These are phyloP conservation scores for Diplodia intermedia DNA, from an alignment of 2,329 filamentous ascomycete genomes.

Conservation along the genomic window DNA sequence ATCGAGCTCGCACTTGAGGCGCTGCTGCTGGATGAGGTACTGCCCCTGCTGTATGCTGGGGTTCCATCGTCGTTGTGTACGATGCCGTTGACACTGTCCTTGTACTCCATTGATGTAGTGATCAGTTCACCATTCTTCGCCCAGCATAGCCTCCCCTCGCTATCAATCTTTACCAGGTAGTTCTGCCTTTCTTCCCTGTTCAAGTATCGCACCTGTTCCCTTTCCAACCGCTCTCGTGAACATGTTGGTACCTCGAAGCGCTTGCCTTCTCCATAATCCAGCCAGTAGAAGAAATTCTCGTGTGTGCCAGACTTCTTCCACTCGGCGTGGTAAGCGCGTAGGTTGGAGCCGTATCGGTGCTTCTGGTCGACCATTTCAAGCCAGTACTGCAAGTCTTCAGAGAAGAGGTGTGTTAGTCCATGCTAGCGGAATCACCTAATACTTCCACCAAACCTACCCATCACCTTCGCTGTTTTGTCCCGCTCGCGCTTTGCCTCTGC, in stretches of 20 bases:
- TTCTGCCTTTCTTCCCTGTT: constrained; percentile 80
- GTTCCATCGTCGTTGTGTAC: constrained; percentile 53
- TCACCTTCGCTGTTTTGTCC: constrained; percentile 67
- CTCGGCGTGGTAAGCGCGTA: constrained; percentile 80
- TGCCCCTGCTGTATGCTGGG: constrained; percentile 48
- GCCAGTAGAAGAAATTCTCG: constrained; percentile 94
- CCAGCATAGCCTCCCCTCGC: constrained; percentile 80
- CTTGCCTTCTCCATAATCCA: constrained; percentile 80
- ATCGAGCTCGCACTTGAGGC: constrained; percentile 44
- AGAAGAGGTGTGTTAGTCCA: constrained; percentile 63
- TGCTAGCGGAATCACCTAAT: not conserved
- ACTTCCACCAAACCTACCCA: not conserved
- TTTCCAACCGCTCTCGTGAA: constrained; percentile 75
- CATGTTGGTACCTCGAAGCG: constrained; percentile 73
- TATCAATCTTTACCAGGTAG: constrained; percentile 80
- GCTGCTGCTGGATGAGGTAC: constrained; percentile 34
- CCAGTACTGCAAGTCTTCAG: constrained; percentile 76
- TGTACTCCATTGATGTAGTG: constrained; percentile 76
- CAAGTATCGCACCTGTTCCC: constrained; percentile 82
- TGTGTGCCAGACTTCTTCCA: constrained; percentile 80
- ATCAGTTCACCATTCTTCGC: constrained; percentile 81
- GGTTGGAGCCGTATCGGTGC: constrained; percentile 84
- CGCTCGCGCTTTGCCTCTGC: constrained; percentile 63
- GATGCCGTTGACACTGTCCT: constrained; percentile 75
- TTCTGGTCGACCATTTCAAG: constrained; percentile 85